These are phyloP conservation scores for Trametes sanguinea DNA, from an alignment of 768 basidiomycete species.

Conservation along the genomic window DNA sequence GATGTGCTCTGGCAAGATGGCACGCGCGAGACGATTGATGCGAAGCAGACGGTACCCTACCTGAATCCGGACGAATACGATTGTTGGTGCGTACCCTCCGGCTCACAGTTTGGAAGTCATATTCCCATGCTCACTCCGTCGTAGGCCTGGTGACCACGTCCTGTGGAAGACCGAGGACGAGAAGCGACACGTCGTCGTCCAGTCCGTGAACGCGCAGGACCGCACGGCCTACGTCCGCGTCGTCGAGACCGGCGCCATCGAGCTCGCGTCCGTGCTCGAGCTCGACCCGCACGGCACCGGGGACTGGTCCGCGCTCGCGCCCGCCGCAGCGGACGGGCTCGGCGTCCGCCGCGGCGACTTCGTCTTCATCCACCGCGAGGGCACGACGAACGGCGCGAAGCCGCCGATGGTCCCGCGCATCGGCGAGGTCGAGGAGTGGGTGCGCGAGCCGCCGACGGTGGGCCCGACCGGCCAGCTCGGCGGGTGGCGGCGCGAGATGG, in stretches of 20 bases:
- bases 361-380: slow-evolving; percentile 75
- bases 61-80: slow-evolving; percentile 90
- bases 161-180: slow-evolving; percentile 78
- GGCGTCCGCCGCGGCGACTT: slow-evolving; percentile 84
- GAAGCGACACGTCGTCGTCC: slow-evolving; percentile 70
- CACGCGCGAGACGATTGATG: slow-evolving; percentile 55
- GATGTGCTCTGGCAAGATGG: slow-evolving; percentile 91
- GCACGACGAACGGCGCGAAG: slow-evolving; percentile 70
- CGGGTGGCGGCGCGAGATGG: slow-evolving; percentile 76
- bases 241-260: slow-evolving; percentile 51
- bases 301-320: slow-evolving; percentile 47
- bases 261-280: slow-evolving; percentile 82
- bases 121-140: background rate
- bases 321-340: slow-evolving; percentile 53
- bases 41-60: slow-evolving; percentile 76
- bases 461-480: slow-evolving; percentile 50
- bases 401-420: slow-evolving; percentile 77
- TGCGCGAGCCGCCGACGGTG: slow-evolving; percentile 56
- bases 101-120: background rate
- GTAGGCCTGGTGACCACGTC: slow-evolving; percentile 90
- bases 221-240: slow-evolving; percentile 70
- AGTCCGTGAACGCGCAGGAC: slow-evolving; percentile 70
- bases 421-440: slow-evolving; percentile 83
- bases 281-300: slow-evolving; percentile 81
- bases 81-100: slow-evolving; percentile 61